Evolutionary conservation across 2,329 filamentous ascomycete species (phyloP).

Genomic region (Aureobasidium sp.): DNA sequence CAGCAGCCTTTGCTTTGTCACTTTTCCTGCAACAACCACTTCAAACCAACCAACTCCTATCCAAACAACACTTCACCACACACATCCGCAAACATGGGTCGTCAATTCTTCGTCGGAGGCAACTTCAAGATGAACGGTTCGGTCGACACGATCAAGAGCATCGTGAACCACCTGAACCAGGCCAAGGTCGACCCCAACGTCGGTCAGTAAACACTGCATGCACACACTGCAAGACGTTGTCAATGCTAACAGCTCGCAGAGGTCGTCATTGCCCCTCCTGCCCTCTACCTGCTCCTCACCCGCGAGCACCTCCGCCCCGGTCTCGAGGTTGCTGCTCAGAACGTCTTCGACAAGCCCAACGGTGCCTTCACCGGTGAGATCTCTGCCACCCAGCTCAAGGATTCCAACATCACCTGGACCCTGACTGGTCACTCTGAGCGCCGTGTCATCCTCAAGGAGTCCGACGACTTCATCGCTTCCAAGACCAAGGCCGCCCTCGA

Average conservation of each 20-base stretch:
- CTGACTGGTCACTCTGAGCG: slow-evolving; percentile 94
- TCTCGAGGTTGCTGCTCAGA: slow-evolving; percentile 86
- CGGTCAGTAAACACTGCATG: slow-evolving; percentile 44
- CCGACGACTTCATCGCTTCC: slow-evolving; percentile 70
- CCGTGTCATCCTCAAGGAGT: slow-evolving; percentile 79
- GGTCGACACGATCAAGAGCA: slow-evolving; percentile 78
- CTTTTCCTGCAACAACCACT: background rate
- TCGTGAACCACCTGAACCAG: slow-evolving; percentile 81
- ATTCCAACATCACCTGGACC: slow-evolving; percentile 79
- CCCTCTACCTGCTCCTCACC: slow-evolving; percentile 82
- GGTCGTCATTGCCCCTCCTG: slow-evolving; percentile 86
- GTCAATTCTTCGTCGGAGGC: slow-evolving; percentile 54
- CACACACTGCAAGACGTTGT: background rate
- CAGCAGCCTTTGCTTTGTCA: background rate
- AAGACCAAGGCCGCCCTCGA: slow-evolving; percentile 94
- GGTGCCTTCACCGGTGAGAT: slow-evolving; percentile 84
- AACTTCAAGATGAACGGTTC: slow-evolving; percentile 99
- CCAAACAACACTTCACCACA: background rate
- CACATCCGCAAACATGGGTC: slow-evolving; percentile 26
- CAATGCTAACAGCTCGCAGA: slow-evolving; percentile 45
- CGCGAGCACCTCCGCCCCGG: slow-evolving; percentile 67
- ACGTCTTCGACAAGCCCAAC: slow-evolving; percentile 76
- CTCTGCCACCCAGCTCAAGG: slow-evolving; percentile 81
- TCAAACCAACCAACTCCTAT: background rate
- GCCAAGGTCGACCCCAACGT: slow-evolving; percentile 68